Evolutionary conservation across 345 rosid genomes (phyloP).

Genomic region (Limnanthes douglasii): DNA sequence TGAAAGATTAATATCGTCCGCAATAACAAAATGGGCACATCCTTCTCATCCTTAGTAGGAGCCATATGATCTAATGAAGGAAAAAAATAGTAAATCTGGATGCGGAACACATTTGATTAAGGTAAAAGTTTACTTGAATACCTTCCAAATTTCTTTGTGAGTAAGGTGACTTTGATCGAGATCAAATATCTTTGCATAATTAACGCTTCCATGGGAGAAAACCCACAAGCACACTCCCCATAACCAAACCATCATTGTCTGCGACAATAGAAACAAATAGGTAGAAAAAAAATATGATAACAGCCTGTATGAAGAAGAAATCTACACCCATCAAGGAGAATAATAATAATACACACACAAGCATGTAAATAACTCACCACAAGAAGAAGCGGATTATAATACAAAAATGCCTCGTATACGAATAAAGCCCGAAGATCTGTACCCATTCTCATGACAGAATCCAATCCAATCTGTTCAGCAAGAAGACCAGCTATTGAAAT

Average conservation of each 20-base stretch:
- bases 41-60: too few relatives aligned
- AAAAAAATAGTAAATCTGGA: too few relatives aligned
- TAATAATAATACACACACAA: neutral
- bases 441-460: constrained; percentile 96
- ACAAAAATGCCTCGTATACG: constrained; percentile 83
- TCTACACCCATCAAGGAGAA: neutral
- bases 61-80: too few relatives aligned
- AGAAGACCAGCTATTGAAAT: neutral
- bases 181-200: constrained; percentile 51
- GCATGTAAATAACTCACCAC: constrained; percentile 37
- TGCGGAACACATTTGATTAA: too few relatives aligned
- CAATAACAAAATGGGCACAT: too few relatives aligned
- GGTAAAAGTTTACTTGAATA: too few relatives aligned
- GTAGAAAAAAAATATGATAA: too few relatives aligned
- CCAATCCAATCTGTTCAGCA: constrained; percentile 68
- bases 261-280: too few relatives aligned
- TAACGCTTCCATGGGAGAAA: constrained; percentile 41
- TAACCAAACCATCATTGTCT: constrained; percentile 87
- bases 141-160: constrained; percentile 72
- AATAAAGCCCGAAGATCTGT: constrained; percentile 64
- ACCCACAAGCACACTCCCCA: constrained; percentile 74
- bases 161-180: constrained; percentile 66
- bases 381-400: constrained; percentile 91
- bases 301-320: neutral
- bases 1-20: too few relatives aligned